Evolutionary conservation across 2,329 filamentous ascomycete species (phyloP).

Genomic region (Fusarium heterosporum): DNA sequence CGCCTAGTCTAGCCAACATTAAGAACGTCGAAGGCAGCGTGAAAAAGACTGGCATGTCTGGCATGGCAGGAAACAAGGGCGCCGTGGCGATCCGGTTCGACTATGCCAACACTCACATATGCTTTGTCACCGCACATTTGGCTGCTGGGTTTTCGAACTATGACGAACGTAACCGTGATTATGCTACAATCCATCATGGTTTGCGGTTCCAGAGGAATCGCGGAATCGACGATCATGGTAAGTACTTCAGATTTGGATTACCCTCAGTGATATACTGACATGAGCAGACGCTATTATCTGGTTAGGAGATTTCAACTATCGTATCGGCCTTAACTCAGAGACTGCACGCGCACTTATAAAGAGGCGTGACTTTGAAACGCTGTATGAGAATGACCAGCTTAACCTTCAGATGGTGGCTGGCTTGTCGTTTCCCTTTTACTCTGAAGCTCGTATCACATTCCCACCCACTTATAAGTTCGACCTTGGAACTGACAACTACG

Average conservation of each 20-base stretch:
- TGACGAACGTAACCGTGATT: slow-evolving; percentile 94
- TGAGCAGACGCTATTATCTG: slow-evolving; percentile 79
- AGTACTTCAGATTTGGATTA: slow-evolving; percentile 12
- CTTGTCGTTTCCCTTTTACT: slow-evolving; percentile 89
- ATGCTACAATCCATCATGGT: slow-evolving; percentile 86
- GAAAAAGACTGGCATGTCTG: slow-evolving; percentile 94
- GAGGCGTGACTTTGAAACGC: slow-evolving; percentile 76
- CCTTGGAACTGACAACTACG: slow-evolving; percentile 86
- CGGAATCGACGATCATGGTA: slow-evolving; percentile 89
- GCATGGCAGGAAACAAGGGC: slow-evolving; percentile 98
- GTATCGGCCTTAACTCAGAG: slow-evolving; percentile 86
- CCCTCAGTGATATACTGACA: slow-evolving; percentile 38
- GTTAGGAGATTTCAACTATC: slow-evolving; percentile 98
- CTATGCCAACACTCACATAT: slow-evolving; percentile 90
- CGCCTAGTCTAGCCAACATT: slow-evolving; percentile 80
- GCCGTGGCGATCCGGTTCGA: slow-evolving; percentile 97
- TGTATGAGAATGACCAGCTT: slow-evolving; percentile 95
- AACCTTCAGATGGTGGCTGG: slow-evolving; percentile 98
- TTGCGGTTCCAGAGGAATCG: slow-evolving; percentile 91
- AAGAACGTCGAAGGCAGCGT: slow-evolving; percentile 97
- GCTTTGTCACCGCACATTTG: slow-evolving; percentile 95
- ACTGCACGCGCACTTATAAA: slow-evolving; percentile 80
- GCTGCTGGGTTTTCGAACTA: slow-evolving; percentile 97
- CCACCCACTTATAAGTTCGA: slow-evolving; percentile 97
- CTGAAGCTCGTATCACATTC: slow-evolving; percentile 88